A percentile compares a stretch with the other conserved stretches of the same genome.
phyloP scores from a whole-genome alignment of 2,329 filamentous ascomycete genomes.

The Tolypocladium sp. region DNA sequence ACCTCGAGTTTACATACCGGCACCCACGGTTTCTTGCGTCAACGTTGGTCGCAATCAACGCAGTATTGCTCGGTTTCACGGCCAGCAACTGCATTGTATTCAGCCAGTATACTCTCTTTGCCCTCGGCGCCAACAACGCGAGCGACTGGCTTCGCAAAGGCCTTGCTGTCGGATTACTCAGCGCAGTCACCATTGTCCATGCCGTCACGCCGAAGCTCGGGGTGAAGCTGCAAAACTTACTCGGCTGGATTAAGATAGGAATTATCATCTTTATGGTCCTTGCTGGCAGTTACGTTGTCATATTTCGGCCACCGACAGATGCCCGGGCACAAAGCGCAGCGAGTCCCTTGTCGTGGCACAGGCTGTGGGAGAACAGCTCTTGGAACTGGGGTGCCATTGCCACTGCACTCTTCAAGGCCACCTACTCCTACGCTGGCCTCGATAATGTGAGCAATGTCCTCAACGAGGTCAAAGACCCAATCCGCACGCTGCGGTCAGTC shows the following conservation, averaged over 20 bases:
- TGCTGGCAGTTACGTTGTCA: conserved; percentile 43
- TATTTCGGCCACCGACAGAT: conserved; percentile 35
- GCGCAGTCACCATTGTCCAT: conserved; percentile 46
- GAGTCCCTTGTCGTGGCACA: too few relatives aligned
- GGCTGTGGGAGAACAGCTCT: conserved; percentile 53
- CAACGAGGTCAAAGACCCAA: conserved; percentile 36
- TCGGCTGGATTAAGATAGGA: conserved; percentile 52
- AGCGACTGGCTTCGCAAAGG: conserved; percentile 49
- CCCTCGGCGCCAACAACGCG: conserved; percentile 36
- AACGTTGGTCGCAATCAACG: conserved; percentile 53
- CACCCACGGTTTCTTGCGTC: conserved; percentile 55
- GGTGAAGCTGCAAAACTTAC: conserved; percentile 46
- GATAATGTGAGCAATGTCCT: conserved; percentile 56
- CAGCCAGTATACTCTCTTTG: conserved; percentile 55
- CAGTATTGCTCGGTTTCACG: conserved; percentile 56
- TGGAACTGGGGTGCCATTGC: conserved; percentile 63
- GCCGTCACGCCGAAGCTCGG: conserved; percentile 46
- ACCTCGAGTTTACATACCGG: conserved; percentile 60
- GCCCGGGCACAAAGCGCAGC: conserved; percentile 10
- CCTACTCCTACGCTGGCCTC: conserved; percentile 60
- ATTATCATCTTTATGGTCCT: conserved; percentile 53
- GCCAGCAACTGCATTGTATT: conserved; percentile 64
- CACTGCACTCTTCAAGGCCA: conserved; percentile 58
- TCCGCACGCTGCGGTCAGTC: conserved; percentile 46
- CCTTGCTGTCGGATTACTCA: conserved; percentile 43